Percentiles rank a stretch among this genome's conserved stretches.
Evolutionary conservation across 2,329 filamentous ascomycete genomes (phyloP).

Genomic region (Neofusicoccum laricinum): DNA sequence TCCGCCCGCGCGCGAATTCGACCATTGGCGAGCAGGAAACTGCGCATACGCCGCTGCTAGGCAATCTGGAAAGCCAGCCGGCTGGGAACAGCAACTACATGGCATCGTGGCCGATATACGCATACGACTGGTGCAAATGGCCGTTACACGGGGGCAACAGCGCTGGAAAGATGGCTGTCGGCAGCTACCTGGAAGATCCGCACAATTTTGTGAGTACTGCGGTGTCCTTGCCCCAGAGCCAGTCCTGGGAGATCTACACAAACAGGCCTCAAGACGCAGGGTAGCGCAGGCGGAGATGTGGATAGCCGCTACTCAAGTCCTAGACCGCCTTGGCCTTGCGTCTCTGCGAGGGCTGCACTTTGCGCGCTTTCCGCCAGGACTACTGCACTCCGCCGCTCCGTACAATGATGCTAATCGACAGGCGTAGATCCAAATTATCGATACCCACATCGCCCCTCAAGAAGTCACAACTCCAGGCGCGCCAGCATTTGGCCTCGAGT

Average conservation of each 20-base stretch:
- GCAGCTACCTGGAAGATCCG: constrained; percentile 95
- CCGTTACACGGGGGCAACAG: constrained; percentile 66
- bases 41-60: constrained; percentile 55
- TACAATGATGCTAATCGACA: constrained; percentile 5
- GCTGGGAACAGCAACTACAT: constrained; percentile 85
- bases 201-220: constrained; percentile 80
- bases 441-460: constrained; percentile 74
- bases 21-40: constrained; percentile 69
- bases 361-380: too few species aligned
- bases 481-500: constrained; percentile 77
- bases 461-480: constrained; percentile 65
- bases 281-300: constrained; percentile 10
- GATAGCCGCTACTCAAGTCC: constrained; percentile 14
- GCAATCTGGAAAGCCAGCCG: constrained; percentile 65
- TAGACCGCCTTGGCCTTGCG: constrained; percentile 12
- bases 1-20: constrained; percentile 81
- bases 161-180: constrained; percentile 88
- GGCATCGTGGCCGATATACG: constrained; percentile 92
- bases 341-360: too few species aligned
- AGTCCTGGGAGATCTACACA: neutral
- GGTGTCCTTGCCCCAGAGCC: neutral
- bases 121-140: constrained; percentile 99
- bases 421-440: constrained; percentile 87
- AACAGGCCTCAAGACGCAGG: neutral
- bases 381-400: too few species aligned